phyloP scores from a whole-genome alignment of 306 rosid genomes.

The Cajanus cajan region DNA sequence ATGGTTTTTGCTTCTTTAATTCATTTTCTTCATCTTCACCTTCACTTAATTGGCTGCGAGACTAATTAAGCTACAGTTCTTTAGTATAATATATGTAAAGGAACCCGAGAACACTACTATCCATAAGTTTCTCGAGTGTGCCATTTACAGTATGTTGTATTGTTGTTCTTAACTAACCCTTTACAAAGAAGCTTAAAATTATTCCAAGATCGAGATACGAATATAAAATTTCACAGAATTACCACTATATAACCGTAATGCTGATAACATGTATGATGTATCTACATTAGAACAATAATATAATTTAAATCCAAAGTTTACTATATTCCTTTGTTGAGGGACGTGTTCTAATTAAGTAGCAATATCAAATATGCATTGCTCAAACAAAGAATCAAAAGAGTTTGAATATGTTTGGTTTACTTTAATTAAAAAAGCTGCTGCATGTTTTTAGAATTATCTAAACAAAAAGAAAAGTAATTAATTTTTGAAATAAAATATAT shows the following conservation, averaged over 20 bases:
- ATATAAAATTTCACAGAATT: not conserved
- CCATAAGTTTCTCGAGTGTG: slow-evolving; percentile 3
- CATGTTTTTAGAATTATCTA: not conserved
- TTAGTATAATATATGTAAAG: not conserved
- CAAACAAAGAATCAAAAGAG: not conserved
- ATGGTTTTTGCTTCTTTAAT: slow-evolving; percentile 16
- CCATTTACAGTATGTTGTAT: not conserved
- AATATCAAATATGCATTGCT: not conserved
- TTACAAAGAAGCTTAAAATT: not conserved
- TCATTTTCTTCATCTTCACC: not conserved
- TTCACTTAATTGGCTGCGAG: slow-evolving; percentile 23
- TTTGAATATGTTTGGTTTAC: not conserved
- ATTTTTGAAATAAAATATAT: not conserved
- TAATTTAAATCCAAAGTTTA: not conserved
- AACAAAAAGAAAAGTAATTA: not conserved
- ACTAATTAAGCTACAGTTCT: not conserved
- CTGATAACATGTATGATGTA: not conserved
- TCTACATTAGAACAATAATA: not conserved
- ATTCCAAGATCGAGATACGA: not conserved
- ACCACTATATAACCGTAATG: not conserved
- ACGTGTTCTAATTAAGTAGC: not conserved
- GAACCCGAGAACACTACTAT: slow-evolving; percentile 23
- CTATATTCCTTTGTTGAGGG: slow-evolving; percentile 11
- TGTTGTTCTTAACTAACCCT: not conserved
- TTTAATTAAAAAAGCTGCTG: not conserved